A percentile compares a stretch with the other conserved stretches of the same genome.
phyloP scores from a whole-genome alignment of 2,329 filamentous ascomycete genomes.

The Pyrenochaeta sp. region DNA sequence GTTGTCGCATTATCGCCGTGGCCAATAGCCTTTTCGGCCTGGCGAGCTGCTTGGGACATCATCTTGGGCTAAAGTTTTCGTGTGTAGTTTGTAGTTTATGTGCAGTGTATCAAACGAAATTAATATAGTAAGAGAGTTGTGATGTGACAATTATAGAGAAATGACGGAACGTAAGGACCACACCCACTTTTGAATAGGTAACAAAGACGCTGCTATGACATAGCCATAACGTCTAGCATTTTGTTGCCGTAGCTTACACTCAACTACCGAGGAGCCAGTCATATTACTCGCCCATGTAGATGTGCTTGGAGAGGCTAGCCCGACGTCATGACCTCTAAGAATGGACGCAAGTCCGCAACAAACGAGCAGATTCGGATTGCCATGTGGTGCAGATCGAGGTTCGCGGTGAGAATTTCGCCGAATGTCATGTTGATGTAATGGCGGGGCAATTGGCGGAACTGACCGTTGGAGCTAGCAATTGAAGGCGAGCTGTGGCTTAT shows the following conservation, averaged over 20 bases:
- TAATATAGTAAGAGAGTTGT: not conserved
- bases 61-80: conserved; percentile 28
- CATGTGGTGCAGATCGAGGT: conserved; percentile 30
- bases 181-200: conserved; percentile 24
- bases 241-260: conserved; percentile 13
- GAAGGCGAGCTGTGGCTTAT: conserved; percentile 11
- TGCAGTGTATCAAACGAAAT: conserved; percentile 12
- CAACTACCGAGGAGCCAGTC: conserved; percentile 31
- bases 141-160: not conserved
- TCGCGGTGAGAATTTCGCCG: conserved; percentile 21
- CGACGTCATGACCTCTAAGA: conserved; percentile 42
- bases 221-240: conserved; percentile 23
- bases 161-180: not conserved
- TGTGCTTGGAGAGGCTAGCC: conserved; percentile 31
- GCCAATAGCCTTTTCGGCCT: conserved; percentile 72
- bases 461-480: conserved; percentile 16
- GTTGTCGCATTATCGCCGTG: conserved; percentile 72
- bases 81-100: conserved; percentile 8
- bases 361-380: conserved; percentile 13
- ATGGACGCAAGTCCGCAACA: conserved; percentile 26
- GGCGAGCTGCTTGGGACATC: conserved; percentile 65
- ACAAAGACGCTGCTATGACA: conserved; percentile 31
- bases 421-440: conserved; percentile 42
- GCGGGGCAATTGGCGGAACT: conserved; percentile 21
- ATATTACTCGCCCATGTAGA: conserved; percentile 34